Evolutionary conservation across 2,329 filamentous ascomycete species (phyloP).

Genomic region (Aureobasidium namibiae): DNA sequence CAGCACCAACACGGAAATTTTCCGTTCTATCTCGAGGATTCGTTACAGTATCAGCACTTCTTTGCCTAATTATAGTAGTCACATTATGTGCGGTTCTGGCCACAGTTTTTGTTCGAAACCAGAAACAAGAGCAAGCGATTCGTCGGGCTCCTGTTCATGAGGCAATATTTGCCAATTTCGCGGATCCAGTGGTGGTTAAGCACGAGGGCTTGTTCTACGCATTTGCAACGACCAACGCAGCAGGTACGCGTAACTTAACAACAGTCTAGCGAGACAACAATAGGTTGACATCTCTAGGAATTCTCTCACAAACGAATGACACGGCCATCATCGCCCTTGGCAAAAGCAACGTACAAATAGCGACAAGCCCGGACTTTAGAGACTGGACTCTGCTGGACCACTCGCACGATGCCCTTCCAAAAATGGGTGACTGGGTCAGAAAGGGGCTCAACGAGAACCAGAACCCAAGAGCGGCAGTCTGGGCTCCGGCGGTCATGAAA

Average conservation of each 20-base stretch:
- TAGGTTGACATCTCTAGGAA: conserved; percentile 14
- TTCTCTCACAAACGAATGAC: conserved; percentile 17
- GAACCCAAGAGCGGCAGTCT: conserved; percentile 21
- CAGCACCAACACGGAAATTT: conserved; percentile 17
- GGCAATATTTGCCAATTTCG: conserved; percentile 28
- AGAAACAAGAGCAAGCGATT: background rate
- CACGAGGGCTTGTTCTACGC: conserved; percentile 30
- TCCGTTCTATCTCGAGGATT: conserved; percentile 22
- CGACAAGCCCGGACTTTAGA: conserved; percentile 28
- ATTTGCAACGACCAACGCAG: conserved; percentile 30
- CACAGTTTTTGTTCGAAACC: conserved; percentile 13
- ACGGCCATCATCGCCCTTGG: conserved; percentile 18
- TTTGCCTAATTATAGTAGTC: conserved; percentile 18
- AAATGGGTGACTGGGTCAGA: conserved; percentile 19
- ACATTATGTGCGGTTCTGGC: conserved; percentile 20
- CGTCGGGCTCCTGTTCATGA: background rate
- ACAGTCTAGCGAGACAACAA: background rate
- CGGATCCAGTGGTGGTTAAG: conserved; percentile 29
- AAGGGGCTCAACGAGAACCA: conserved; percentile 14
- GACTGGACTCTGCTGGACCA: conserved; percentile 25
- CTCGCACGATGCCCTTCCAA: conserved; percentile 25
- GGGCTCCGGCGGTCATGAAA: conserved; percentile 26
- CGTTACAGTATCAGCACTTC: conserved; percentile 13
- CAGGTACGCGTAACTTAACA: conserved; percentile 1
- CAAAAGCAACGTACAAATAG: conserved; percentile 29